Conservation (phyloP, 1,139 yeast genomes). For the Scheffersomyces stambukii region DNA sequence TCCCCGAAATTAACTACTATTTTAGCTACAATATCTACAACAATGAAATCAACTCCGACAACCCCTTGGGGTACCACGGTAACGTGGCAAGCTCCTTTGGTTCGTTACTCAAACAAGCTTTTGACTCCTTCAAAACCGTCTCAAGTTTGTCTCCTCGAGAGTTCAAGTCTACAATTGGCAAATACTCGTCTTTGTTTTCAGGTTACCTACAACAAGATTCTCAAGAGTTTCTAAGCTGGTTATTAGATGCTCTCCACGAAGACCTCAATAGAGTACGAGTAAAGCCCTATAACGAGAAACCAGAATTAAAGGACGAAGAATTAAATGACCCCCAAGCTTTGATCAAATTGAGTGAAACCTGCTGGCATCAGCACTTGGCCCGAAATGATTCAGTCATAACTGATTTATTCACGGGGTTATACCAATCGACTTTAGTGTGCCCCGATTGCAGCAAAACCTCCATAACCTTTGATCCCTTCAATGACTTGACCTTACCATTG, state of each 20-base stretch:
- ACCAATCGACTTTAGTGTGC: conserved; percentile 84
- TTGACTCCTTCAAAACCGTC: conserved; percentile 22
- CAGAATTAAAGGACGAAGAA: conserved; percentile 67
- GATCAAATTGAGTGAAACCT: conserved; percentile 57
- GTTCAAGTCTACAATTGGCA: conserved; percentile 77
- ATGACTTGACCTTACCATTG: conserved; percentile 83
- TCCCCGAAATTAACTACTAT: conserved; percentile 78
- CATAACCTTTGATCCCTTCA: conserved; percentile 91
- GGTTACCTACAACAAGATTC: conserved; percentile 95
- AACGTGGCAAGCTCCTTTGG: conserved; percentile 77
- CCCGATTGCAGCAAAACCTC: conserved; percentile 81
- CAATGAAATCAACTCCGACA: conserved; percentile 64
- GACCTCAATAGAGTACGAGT: conserved; percentile 78
- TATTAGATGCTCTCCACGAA: conserved; percentile 89
- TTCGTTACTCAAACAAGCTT: conserved; percentile 55
- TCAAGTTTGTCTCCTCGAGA: conserved; percentile 57
- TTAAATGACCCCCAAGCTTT: conserved; percentile 54
- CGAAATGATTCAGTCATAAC: conserved; percentile 84
- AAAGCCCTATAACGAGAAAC: conserved; percentile 88
- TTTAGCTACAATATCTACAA: conserved; percentile 61
- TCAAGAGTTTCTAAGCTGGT: conserved; percentile 87
- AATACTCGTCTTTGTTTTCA: conserved; percentile 74
- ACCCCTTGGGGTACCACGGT: conserved; percentile 80
- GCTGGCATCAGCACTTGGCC: conserved; percentile 77
- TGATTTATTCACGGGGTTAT: conserved; percentile 86